phyloP scores from a whole-genome alignment of 176 grass and related monocot genomes.

The Urochloa ruziziensis region DNA sequence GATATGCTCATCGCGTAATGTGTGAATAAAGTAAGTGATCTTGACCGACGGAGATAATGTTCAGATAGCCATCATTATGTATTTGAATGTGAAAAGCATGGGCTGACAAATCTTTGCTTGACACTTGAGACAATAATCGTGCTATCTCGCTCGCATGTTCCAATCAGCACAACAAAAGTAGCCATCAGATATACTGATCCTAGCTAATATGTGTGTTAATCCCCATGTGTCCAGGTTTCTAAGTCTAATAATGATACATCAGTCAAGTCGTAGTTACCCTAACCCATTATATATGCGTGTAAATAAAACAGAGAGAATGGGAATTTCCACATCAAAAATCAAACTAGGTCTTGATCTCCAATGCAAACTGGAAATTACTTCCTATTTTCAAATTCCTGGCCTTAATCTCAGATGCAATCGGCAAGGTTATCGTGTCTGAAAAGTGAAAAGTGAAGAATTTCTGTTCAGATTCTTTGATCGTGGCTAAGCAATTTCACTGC shows the following conservation, averaged over 20 bases:
- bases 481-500: background rate
- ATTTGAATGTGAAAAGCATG: constrained; percentile 1
- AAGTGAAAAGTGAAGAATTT: too few relatives aligned
- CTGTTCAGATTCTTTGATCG: too few relatives aligned
- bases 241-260: background rate
- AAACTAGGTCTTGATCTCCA: background rate
- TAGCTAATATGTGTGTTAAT: background rate
- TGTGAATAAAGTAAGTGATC: constrained; percentile 18
- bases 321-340: background rate
- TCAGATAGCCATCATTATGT: background rate
- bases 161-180: background rate
- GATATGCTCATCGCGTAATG: constrained; percentile 3
- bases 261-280: background rate
- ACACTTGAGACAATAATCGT: background rate
- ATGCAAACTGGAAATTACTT: background rate
- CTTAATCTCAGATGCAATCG: background rate
- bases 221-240: background rate
- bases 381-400: background rate
- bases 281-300: background rate
- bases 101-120: background rate
- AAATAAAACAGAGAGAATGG: background rate
- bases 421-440: background rate
- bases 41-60: constrained; percentile 24
- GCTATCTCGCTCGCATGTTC: background rate
- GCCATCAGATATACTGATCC: background rate